phyloP scores from a whole-genome alignment of 192 early-diverging fungal species.

The Coemansia sp. region DNA sequence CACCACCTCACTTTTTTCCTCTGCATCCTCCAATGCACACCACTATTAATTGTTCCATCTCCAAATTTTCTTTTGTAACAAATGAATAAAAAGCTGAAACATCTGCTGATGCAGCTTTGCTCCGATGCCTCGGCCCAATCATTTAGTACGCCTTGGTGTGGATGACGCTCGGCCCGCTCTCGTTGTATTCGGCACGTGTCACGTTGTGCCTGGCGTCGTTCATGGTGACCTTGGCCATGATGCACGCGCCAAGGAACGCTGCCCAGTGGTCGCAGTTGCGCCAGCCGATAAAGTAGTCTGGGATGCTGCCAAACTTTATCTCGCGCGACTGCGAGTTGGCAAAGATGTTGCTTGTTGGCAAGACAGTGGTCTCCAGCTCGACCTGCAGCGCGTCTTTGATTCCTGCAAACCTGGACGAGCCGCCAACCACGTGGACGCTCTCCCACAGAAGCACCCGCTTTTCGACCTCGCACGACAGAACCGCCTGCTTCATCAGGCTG shows the following conservation, averaged over 20 bases:
- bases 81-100: background rate
- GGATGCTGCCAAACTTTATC: conserved; percentile 75
- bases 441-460: conserved; percentile 85
- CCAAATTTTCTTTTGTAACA: background rate
- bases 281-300: conserved; percentile 84
- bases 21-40: background rate
- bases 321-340: conserved; percentile 85
- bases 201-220: conserved; percentile 69
- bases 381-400: conserved; percentile 58
- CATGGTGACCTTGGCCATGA: conserved; percentile 85
- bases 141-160: conserved; percentile 63
- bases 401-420: conserved; percentile 61
- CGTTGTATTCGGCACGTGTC: conserved; percentile 89
- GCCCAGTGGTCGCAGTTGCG: conserved; percentile 70
- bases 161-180: conserved; percentile 77
- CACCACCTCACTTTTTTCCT: background rate
- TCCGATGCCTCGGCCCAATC: too few relatives aligned
- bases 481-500: conserved; percentile 64
- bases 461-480: conserved; percentile 70
- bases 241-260: conserved; percentile 80
- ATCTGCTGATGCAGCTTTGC: background rate
- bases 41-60: conserved; percentile 1
- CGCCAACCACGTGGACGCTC: conserved; percentile 82
- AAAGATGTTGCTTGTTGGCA: conserved; percentile 80
- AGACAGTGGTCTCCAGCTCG: conserved; percentile 66